phyloP scores from a whole-genome alignment of 192 early-diverging fungal genomes.

The Backusella psychrophila region DNA sequence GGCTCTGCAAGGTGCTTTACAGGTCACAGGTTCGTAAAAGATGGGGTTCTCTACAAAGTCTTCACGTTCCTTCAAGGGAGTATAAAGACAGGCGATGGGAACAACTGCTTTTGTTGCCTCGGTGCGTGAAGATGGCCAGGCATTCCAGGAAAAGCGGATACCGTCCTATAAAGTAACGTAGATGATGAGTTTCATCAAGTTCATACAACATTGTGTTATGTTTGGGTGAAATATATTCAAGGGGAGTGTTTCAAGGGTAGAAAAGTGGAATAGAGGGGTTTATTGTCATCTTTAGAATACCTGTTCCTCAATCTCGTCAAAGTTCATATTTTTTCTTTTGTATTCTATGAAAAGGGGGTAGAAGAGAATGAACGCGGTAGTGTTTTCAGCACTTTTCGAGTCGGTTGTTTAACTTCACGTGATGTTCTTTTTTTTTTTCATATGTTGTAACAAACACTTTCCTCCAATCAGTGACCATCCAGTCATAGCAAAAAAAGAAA shows the following conservation, averaged over 20 bases:
- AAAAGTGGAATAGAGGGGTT: neutral
- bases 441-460: neutral
- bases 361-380: neutral
- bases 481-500: neutral
- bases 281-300: constrained; percentile 2
- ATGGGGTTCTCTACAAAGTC: constrained; percentile 72
- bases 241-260: neutral
- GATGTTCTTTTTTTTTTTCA: neutral
- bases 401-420: neutral
- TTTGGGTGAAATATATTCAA: neutral
- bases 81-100: constrained; percentile 91
- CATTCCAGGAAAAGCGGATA: constrained; percentile 97
- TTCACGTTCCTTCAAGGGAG: constrained; percentile 89
- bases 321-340: constrained; percentile 55
- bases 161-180: constrained; percentile 62
- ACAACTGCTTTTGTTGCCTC: constrained; percentile 96
- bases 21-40: constrained; percentile 95
- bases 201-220: too few relatives aligned
- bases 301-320: constrained; percentile 88
- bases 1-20: constrained; percentile 91
- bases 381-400: neutral
- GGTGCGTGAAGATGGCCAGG: constrained; percentile 88
- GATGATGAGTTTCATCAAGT: neutral
- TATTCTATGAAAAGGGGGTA: neutral
- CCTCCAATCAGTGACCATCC: neutral